Percentiles rank a stretch among this genome's conserved stretches.
Evolutionary conservation across 306 rosid genomes (phyloP).

Genomic region (Phaseolus lunatus): DNA sequence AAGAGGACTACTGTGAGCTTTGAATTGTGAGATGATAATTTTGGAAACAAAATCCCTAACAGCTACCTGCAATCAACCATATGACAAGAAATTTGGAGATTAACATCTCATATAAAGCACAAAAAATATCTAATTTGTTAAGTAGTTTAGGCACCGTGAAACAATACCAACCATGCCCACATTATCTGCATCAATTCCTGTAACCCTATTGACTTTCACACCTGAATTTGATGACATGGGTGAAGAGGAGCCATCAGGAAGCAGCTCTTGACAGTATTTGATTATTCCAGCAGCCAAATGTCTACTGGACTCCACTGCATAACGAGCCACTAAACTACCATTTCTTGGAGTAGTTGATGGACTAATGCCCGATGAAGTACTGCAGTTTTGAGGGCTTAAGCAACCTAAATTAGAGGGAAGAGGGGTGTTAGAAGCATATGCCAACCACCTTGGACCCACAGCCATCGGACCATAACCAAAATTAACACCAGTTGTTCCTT

Average conservation of each 20-base stretch:
- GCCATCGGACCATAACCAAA: conserved; percentile 95
- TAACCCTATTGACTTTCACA: conserved; percentile 70
- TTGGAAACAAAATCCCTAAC: conserved; percentile 78
- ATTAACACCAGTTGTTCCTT: conserved; percentile 73
- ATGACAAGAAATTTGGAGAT: conserved; percentile 45
- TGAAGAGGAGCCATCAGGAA: conserved; percentile 80
- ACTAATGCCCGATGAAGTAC: conserved; percentile 74
- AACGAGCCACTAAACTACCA: conserved; percentile 74
- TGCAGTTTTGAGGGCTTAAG: conserved; percentile 75
- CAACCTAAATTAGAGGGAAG: conserved; percentile 67
- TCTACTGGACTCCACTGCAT: conserved; percentile 88
- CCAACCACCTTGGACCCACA: conserved; percentile 98
- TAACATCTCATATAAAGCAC: conserved; percentile 26
- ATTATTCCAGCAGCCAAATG: conserved; percentile 81
- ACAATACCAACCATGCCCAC: conserved; percentile 83
- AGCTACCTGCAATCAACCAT: conserved; percentile 70
- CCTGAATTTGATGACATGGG: conserved; percentile 71
- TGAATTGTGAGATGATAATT: conserved; percentile 78
- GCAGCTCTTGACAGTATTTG: conserved; percentile 80
- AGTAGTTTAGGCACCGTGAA: conserved; percentile 31
- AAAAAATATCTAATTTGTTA: conserved; percentile 16
- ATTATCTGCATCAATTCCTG: conserved; percentile 72
- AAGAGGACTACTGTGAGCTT: conserved; percentile 89
- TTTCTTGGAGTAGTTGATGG: conserved; percentile 81
- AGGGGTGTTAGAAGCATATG: conserved; percentile 80